Percentiles rank a stretch among this genome's conserved stretches.
These are phyloP conservation scores for Barbatosphaeria neglecta DNA, from an alignment of 495 filamentous ascomycete genomes.

Conservation along the genomic window DNA sequence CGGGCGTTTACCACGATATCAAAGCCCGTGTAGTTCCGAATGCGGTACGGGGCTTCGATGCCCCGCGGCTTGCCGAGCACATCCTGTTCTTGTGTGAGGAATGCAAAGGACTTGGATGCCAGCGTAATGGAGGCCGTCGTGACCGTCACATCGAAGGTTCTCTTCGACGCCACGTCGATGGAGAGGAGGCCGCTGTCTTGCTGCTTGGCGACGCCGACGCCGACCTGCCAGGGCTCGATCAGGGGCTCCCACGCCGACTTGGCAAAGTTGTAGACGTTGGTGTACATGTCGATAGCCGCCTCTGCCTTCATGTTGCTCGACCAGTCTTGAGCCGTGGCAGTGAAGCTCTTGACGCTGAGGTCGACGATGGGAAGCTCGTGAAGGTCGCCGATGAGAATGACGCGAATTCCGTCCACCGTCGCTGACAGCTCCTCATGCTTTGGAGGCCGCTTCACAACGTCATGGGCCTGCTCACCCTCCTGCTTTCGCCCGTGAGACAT, in stretches of 20 bases:
- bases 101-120: slow-evolving; percentile 82
- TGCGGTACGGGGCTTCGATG: slow-evolving; percentile 81
- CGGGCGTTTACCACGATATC: slow-evolving; percentile 74
- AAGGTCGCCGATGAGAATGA: slow-evolving; percentile 88
- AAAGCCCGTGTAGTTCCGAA: slow-evolving; percentile 93
- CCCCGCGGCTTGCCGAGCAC: slow-evolving; percentile 89
- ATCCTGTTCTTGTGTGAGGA: slow-evolving; percentile 81
- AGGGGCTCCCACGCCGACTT: slow-evolving; percentile 97
- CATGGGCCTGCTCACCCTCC: slow-evolving; percentile 14
- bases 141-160: slow-evolving; percentile 79
- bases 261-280: slow-evolving; percentile 97
- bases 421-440: slow-evolving; percentile 73
- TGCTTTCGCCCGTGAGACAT: neutral
- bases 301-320: slow-evolving; percentile 77
- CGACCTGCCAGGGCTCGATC: slow-evolving; percentile 91
- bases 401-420: slow-evolving; percentile 73
- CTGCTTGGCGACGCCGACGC: slow-evolving; percentile 77
- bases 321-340: slow-evolving; percentile 77
- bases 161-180: slow-evolving; percentile 76
- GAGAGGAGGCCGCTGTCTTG: slow-evolving; percentile 63
- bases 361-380: slow-evolving; percentile 92
- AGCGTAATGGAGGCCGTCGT: slow-evolving; percentile 92
- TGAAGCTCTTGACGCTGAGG: slow-evolving; percentile 86
- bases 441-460: slow-evolving; percentile 18
- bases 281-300: slow-evolving; percentile 78